These are phyloP conservation scores for Dendryphion nanum DNA, from an alignment of 2,329 filamentous ascomycete genomes.

Conservation along the genomic window DNA sequence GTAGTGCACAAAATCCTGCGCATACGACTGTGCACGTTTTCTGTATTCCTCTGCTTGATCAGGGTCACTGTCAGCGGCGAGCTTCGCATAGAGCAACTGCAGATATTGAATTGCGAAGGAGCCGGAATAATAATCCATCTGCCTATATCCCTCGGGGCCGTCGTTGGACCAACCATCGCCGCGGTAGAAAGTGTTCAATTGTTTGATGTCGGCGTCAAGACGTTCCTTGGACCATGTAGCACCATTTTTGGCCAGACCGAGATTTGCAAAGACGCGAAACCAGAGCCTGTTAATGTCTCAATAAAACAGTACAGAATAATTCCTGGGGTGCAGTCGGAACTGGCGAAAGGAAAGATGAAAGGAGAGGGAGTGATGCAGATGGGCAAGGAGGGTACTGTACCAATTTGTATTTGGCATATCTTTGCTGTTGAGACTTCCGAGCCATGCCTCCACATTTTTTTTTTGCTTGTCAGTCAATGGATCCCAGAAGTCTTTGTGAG, in stretches of 20 bases:
- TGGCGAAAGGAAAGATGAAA: not conserved
- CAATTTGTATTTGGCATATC: slow-evolving; percentile 68
- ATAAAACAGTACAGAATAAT: slow-evolving; percentile 7
- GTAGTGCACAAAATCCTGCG: slow-evolving; percentile 72
- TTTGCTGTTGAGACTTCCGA: slow-evolving; percentile 77
- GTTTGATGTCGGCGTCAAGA: slow-evolving; percentile 72
- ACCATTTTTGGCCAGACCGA: slow-evolving; percentile 73
- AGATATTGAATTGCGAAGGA: slow-evolving; percentile 80
- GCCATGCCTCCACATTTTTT: slow-evolving; percentile 67
- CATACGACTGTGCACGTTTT: slow-evolving; percentile 63
- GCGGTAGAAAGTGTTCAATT: slow-evolving; percentile 78
- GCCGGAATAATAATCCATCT: slow-evolving; percentile 84
- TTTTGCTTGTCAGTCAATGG: slow-evolving; percentile 62
- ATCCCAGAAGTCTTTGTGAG: slow-evolving; percentile 63
- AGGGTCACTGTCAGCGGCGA: slow-evolving; percentile 65
- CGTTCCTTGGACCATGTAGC: slow-evolving; percentile 68
- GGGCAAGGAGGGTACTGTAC: slow-evolving; percentile 33
- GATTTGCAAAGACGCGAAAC: slow-evolving; percentile 82
- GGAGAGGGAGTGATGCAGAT: not conserved
- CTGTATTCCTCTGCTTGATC: slow-evolving; percentile 67
- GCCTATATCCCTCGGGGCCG: slow-evolving; percentile 73
- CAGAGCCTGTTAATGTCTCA: slow-evolving; percentile 61
- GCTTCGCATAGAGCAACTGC: slow-evolving; percentile 72
- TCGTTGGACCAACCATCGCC: slow-evolving; percentile 82
- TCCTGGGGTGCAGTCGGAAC: too few relatives aligned